Conservation (phyloP, 805 yeast species). For the Yarrowia sp. region DNA sequence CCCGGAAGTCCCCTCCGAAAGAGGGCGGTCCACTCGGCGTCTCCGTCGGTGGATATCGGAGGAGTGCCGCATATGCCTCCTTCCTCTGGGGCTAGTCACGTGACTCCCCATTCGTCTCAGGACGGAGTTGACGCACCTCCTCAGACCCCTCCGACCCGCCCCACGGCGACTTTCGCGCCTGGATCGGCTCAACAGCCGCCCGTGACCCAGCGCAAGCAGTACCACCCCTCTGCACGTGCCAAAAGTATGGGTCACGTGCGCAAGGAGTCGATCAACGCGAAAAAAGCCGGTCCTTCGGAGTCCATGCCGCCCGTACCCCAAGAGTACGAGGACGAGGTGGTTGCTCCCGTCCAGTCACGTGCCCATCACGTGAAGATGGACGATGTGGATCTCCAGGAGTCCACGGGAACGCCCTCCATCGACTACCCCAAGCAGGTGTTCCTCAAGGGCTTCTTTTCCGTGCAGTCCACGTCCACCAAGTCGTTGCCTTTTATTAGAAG, state of each 20-base stretch:
- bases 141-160: neutral
- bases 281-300: neutral
- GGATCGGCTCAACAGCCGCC: constrained; percentile 29
- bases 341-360: constrained; percentile 28
- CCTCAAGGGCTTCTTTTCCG: constrained; percentile 89
- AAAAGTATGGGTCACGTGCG: constrained; percentile 74
- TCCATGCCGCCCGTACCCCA: constrained; percentile 14
- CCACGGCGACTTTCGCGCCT: constrained; percentile 26
- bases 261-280: constrained; percentile 13
- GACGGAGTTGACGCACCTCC: neutral
- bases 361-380: constrained; percentile 26
- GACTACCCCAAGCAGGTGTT: constrained; percentile 89
- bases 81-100: neutral
- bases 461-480: constrained; percentile 90
- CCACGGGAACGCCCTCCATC: constrained; percentile 76
- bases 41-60: constrained; percentile 14
- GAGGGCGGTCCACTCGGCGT: constrained; percentile 21
- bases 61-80: neutral
- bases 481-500: constrained; percentile 85
- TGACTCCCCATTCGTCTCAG: neutral
- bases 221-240: constrained; percentile 84
- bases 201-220: constrained; percentile 33
- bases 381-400: constrained; percentile 3
- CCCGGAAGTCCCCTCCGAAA: constrained; percentile 6
- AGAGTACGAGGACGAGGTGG: constrained; percentile 13